Percentiles rank a stretch among this genome's conserved stretches.
Evolutionary conservation across 441 rosid species (phyloP).

Genomic region (Jatropha multifida): DNA sequence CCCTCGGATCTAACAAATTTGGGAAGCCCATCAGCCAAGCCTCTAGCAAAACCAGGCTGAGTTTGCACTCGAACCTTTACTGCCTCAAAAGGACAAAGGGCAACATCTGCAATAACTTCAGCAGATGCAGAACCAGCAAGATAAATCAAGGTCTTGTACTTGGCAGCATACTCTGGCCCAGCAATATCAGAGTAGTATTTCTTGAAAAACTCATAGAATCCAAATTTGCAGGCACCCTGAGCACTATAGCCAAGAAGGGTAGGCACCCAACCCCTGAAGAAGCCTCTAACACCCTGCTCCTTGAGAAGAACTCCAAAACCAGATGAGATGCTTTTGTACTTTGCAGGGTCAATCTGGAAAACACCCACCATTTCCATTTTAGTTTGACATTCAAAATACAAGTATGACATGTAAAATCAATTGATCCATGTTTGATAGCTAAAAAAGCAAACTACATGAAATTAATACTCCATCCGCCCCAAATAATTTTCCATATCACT

Average conservation of each 20-base stretch:
- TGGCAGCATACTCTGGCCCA: conserved; percentile 83
- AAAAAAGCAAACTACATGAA: background rate
- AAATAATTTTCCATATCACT: no score
- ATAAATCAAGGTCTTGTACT: conserved; percentile 97
- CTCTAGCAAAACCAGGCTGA: conserved; percentile 99
- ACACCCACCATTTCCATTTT: conserved; percentile 14
- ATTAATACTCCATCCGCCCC: background rate
- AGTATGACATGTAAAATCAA: background rate
- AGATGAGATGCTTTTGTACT: conserved; percentile 94
- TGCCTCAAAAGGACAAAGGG: conserved; percentile 98
- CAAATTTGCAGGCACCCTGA: conserved; percentile 99
- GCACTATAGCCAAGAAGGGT: conserved; percentile 97
- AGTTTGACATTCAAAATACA: background rate
- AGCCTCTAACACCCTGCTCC: conserved; percentile 91
- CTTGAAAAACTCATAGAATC: conserved; percentile 97
- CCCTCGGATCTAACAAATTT: conserved; percentile 97
- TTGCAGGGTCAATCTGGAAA: conserved; percentile 87
- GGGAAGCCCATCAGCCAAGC: conserved; percentile 89
- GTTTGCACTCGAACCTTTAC: conserved; percentile 99
- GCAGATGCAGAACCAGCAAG: conserved; percentile 99
- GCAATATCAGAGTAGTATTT: conserved; percentile 89
- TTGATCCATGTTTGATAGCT: background rate
- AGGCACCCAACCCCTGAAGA: conserved; percentile 99
- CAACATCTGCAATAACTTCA: conserved; percentile 97
- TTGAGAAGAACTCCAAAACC: conserved; percentile 87